phyloP scores from a whole-genome alignment of 2,329 filamentous ascomycete species.

The Calonectria pteridis region DNA sequence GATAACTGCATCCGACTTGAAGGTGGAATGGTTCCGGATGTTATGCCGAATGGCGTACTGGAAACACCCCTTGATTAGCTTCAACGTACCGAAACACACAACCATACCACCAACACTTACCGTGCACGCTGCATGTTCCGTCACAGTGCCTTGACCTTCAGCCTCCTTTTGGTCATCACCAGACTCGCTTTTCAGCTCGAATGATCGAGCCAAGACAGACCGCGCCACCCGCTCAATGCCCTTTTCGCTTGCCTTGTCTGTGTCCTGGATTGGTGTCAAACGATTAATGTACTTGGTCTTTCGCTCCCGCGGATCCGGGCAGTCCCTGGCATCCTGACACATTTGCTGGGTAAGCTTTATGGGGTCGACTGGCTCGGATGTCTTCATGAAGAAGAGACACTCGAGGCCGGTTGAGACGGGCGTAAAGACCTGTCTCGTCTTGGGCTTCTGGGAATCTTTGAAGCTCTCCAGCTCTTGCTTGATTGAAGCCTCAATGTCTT shows the following conservation, averaged over 20 bases:
- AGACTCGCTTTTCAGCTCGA: slow-evolving; percentile 59
- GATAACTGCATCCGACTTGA: slow-evolving; percentile 78
- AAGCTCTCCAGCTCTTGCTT: slow-evolving; percentile 77
- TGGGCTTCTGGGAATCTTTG: slow-evolving; percentile 57
- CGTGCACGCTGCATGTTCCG: slow-evolving; percentile 49
- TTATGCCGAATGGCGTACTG: slow-evolving; percentile 89
- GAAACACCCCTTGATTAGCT: slow-evolving; percentile 29
- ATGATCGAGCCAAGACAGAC: slow-evolving; percentile 73
- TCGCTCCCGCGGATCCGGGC: slow-evolving; percentile 55
- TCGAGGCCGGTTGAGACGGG: slow-evolving; percentile 69
- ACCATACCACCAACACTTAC: slow-evolving; percentile 52
- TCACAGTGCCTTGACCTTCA: slow-evolving; percentile 31
- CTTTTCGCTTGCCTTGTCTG: slow-evolving; percentile 75
- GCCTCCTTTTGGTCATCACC: slow-evolving; percentile 32
- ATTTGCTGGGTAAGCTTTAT: slow-evolving; percentile 66
- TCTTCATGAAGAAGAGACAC: slow-evolving; percentile 74
- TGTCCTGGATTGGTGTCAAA: slow-evolving; percentile 64
- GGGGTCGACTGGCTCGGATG: slow-evolving; percentile 66
- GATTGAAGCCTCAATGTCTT: slow-evolving; percentile 82
- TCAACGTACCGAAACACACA: slow-evolving; percentile 11
- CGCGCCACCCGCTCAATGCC: slow-evolving; percentile 75
- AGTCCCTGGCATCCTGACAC: slow-evolving; percentile 64
- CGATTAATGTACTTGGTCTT: slow-evolving; percentile 71
- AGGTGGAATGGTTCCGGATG: slow-evolving; percentile 77
- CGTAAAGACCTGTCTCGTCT: slow-evolving; percentile 63